These are phyloP conservation scores for Pseudonitzschia multistriata DNA, from an alignment of 108 stramenopile species.

Conservation along the genomic window DNA sequence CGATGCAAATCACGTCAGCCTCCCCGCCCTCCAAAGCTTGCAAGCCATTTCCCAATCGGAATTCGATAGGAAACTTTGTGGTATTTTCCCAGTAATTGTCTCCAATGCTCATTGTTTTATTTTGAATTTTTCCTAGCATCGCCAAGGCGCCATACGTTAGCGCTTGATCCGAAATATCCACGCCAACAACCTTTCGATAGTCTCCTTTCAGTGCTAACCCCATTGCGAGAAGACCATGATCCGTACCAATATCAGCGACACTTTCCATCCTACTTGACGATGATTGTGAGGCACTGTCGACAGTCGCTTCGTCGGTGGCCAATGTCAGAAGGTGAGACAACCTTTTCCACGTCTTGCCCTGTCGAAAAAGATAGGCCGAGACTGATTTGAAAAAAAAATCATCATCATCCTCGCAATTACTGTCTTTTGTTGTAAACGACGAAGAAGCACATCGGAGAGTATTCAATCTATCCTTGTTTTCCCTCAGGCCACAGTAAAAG, in stretches of 20 bases:
- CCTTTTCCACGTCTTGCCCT: constrained; percentile 26
- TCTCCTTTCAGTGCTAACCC: constrained; percentile 59
- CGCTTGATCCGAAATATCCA: constrained; percentile 63
- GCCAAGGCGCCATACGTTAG: constrained; percentile 50
- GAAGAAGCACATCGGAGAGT: neutral
- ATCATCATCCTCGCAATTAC: neutral
- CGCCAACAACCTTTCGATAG: constrained; percentile 61
- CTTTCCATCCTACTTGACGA: constrained; percentile 16
- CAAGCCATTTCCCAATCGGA: constrained; percentile 72
- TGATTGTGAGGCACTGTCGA: neutral
- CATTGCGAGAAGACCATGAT: constrained; percentile 73
- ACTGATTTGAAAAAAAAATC: neutral
- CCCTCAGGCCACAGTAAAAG: neutral
- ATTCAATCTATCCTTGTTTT: neutral
- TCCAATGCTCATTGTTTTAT: neutral
- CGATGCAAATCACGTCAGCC: constrained; percentile 70
- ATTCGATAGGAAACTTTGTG: constrained; percentile 47
- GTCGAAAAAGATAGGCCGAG: constrained; percentile 6
- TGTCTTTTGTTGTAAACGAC: neutral
- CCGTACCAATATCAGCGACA: constrained; percentile 76
- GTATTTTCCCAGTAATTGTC: neutral
- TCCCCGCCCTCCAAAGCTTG: constrained; percentile 47
- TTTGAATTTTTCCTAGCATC: constrained; percentile 15
- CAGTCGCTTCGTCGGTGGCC: constrained; percentile 6
- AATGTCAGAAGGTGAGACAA: constrained; percentile 15